Conservation (phyloP, 2,329 filamentous ascomycete species). For the Bretziella fagacearum region DNA sequence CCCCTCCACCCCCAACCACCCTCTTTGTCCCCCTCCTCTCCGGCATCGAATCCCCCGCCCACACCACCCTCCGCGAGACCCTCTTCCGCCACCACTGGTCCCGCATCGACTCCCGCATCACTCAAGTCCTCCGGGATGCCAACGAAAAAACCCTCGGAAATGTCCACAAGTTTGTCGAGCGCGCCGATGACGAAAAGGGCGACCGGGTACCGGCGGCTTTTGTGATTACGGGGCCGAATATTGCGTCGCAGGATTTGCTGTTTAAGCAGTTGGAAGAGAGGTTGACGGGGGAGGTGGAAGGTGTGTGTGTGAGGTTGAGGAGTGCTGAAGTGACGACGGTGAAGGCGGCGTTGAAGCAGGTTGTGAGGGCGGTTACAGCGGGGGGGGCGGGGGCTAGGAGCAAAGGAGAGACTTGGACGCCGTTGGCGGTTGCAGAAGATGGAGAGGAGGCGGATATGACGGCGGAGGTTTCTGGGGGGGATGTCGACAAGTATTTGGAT, state of each 20-base stretch:
- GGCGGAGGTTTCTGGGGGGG: constrained; percentile 20
- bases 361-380: constrained; percentile 50
- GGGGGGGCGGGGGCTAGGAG: constrained; percentile 17
- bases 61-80: constrained; percentile 35
- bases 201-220: constrained; percentile 45
- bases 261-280: constrained; percentile 50
- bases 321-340: constrained; percentile 58
- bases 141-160: constrained; percentile 43
- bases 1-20: constrained; percentile 15
- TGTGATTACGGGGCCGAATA: constrained; percentile 62
- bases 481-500: constrained; percentile 41
- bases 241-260: constrained; percentile 57
- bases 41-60: constrained; percentile 33
- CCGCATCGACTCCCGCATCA: constrained; percentile 44
- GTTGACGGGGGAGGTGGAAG: constrained; percentile 30
- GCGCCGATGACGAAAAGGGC: constrained; percentile 1
- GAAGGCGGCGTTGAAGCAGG: constrained; percentile 51
- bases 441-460: background rate
- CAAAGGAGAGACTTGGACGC: constrained; percentile 30
- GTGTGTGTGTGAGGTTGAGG: constrained; percentile 47
- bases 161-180: constrained; percentile 38
- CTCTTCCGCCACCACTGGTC: constrained; percentile 49
- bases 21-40: constrained; percentile 37
- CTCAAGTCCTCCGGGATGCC: constrained; percentile 39
- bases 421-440: constrained; percentile 21